Base-by-base conservation (phyloP, 2,329 filamentous ascomycete species). In the Calonectria ilicicola region DNA sequence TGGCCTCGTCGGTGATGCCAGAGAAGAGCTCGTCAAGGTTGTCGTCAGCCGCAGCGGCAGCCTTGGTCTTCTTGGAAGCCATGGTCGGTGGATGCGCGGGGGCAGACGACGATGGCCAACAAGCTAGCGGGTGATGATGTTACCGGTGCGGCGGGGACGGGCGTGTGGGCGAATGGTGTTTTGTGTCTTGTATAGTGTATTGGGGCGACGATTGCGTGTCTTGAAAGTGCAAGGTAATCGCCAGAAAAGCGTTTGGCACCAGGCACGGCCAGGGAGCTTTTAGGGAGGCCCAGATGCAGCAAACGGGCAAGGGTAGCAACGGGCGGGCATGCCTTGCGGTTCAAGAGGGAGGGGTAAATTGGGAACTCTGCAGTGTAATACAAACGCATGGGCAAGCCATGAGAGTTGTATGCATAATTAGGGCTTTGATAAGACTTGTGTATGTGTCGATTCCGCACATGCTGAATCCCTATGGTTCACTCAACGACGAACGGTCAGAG, bases 11-110 rank as follows among this genome's bases (percentile, higher is more conserved):
- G 75, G 87, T 88, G 79, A 93, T 89, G 73, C 89, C 90, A 74
- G 91, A 89, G 81, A 94, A 91, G 78, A 93, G 89, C 76, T 93
- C 90, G 79, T 91, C 90, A 78, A 93, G 84, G 80, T 92, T 91
- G 81, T 92, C 90, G 81, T 91, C 89, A 74, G 88, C 83, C 60
- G 85, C 81, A 29, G 88, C 84, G 53, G 85, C 82, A 35, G 88
- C 84, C 82, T 91, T 92, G 72, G 87, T 83, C 82, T 90, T 90
- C 82, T 90, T 92, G 77, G 89, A 87, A 35, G 91, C 85, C 91
- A 93, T 93, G 78, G 71, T 84, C 79, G 53, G 67, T 47, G 51
- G 58, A 58, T 29, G 60, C 65, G 65, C 65, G 35, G 64, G 40
- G 69, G 65, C 56, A 58, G 63, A 44, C 69, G 40, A 46, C 35